phyloP scores from a whole-genome alignment of 2,329 filamentous ascomycete genomes.

The Metarhizium sp. region DNA sequence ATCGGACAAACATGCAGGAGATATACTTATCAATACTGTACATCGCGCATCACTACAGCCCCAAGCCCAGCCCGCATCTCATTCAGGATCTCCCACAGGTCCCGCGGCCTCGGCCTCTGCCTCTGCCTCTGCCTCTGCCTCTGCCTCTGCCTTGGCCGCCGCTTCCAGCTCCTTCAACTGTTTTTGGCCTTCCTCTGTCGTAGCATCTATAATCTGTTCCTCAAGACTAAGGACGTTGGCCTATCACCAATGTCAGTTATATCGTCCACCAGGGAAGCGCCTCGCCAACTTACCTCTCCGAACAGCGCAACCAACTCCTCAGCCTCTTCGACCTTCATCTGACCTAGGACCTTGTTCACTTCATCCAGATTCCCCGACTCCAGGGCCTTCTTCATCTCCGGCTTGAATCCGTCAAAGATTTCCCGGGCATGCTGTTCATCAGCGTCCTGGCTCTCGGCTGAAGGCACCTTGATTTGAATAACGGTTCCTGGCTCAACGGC shows the following conservation, averaged over 20 bases:
- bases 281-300: conserved; percentile 46
- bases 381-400: conserved; percentile 71
- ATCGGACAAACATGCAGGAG: not conserved
- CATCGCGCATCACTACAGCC: not conserved
- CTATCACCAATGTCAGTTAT: conserved; percentile 19
- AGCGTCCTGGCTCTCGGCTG: conserved; percentile 55
- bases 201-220: conserved; percentile 90
- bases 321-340: conserved; percentile 81
- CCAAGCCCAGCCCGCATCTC: not conserved
- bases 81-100: conserved; percentile 6
- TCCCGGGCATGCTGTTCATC: conserved; percentile 54
- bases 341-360: conserved; percentile 53
- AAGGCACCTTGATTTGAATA: conserved; percentile 79
- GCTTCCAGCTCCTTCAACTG: conserved; percentile 68
- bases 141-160: conserved; percentile 20
- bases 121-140: conserved; percentile 5
- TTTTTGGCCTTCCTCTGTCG: conserved; percentile 74
- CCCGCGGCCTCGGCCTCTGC: conserved; percentile 8
- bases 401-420: conserved; percentile 77
- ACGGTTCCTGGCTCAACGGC: conserved; percentile 88
- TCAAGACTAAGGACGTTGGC: conserved; percentile 86
- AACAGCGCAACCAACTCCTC: conserved; percentile 77
- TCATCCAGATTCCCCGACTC: conserved; percentile 77
- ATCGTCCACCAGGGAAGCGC: not conserved
- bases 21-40: not conserved